Base-by-base conservation (phyloP, 371 early-diverging fungal species). In the Rhizopus microsporus region DNA sequence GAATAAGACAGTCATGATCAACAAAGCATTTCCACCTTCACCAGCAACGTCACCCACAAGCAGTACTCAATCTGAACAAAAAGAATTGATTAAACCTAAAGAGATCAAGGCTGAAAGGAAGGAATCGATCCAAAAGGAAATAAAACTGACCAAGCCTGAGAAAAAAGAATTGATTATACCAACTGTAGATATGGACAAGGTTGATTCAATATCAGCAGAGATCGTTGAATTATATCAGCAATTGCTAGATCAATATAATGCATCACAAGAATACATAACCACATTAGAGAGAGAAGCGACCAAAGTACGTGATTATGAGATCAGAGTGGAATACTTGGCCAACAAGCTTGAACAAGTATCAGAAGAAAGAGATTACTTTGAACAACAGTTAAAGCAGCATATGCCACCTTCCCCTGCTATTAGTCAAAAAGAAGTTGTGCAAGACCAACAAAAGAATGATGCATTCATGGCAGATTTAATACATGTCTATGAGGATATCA, bases 251-350 rank as follows among this genome's bases (percentile, higher is more conserved):
- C 45, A 71, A 44, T 54, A 66, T 34, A 37, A 54, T 33, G 58
- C 54, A 4, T 60, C 69, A 15, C 48, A 67, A 39, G 57, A 71
- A 37, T 44, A 52, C 8, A 60, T 77, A 13, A 39, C 65, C 40
- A 37, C 58, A 51, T 35, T 77, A 16, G 52, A 74, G 62, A n/a
- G 49, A 9, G 59, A 71, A 52, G 49, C 69, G 1, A 77, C 77
- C 4, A 77, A 77, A 62, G 74, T 71, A 3, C 50, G 77, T 29
- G 77, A 77, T 47, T 73, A 71, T 44, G 74, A 77, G 35, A 74
- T 77, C 7, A 69, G 77, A 29, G 72, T 77, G 7, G 74, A 74
- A 50, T 77, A 73, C 35, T 52, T 77, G 15, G 66, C 72, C 4
- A 59, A 68, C n/a, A 71, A 73, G 39, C 52, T 77, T 15, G 75